Evolutionary conservation across 805 yeast species (phyloP).

Genomic region (Maudiozyma bulderi): DNA sequence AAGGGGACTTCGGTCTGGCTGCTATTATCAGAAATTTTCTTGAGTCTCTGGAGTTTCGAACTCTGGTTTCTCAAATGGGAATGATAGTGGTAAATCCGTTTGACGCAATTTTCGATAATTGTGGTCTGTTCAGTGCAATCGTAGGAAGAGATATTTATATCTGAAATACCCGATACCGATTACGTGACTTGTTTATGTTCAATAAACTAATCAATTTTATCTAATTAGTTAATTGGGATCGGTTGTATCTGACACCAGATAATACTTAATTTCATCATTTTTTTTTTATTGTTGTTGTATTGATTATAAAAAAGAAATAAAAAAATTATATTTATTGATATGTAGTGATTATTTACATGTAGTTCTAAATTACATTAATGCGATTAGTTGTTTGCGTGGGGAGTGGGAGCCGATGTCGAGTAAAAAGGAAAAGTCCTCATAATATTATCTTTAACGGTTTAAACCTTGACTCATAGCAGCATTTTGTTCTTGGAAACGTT

Average conservation of each 20-base stretch:
- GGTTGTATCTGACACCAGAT: no score
- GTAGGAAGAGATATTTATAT: constrained; percentile 14
- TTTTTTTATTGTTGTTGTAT: no score
- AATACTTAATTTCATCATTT: no score
- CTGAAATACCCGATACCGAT: no score
- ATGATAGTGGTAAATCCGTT: constrained; percentile 26
- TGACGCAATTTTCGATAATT: constrained; percentile 14
- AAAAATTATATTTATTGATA: no score
- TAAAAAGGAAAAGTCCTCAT: neutral
- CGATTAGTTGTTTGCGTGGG: no score
- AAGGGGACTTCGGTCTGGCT: neutral
- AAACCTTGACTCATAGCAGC: constrained; percentile 68
- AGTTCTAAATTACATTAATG: no score
- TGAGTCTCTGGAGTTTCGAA: neutral
- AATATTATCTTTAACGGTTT: constrained; percentile 26
- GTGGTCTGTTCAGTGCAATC: constrained; percentile 32
- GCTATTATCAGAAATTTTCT: constrained; percentile 28
- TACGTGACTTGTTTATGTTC: neutral
- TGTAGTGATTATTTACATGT: no score
- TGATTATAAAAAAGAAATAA: no score
- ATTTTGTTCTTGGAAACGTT: constrained; percentile 97
- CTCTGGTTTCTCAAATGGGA: constrained; percentile 18
- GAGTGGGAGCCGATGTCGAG: no score
- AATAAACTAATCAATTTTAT: no score
- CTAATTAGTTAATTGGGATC: no score